These are phyloP conservation scores for Lactarius akahatsu DNA, from an alignment of 768 basidiomycete species.

Conservation along the genomic window DNA sequence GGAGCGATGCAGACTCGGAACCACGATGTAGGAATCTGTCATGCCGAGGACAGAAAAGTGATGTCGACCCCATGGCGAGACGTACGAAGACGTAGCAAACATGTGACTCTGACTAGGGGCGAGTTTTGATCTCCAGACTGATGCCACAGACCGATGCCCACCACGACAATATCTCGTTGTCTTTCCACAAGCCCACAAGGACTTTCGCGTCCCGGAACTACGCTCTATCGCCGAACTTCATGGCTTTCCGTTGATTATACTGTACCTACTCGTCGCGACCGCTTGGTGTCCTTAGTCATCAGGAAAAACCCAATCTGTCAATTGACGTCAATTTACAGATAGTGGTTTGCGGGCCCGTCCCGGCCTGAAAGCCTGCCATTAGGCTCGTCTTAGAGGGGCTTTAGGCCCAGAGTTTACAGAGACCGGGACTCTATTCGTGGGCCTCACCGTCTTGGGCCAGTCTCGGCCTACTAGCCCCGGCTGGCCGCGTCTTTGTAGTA, in stretches of 20 bases:
- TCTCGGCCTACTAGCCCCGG: too few relatives aligned
- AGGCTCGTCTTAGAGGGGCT: too few relatives aligned
- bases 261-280: conserved; percentile 58
- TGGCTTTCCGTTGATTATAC: conserved; percentile 53
- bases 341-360: too few relatives aligned
- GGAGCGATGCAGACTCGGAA: conserved; percentile 45
- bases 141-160: too few relatives aligned
- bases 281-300: conserved; percentile 74
- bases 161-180: conserved; percentile 53
- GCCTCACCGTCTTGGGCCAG: too few relatives aligned
- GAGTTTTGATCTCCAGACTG: too few relatives aligned
- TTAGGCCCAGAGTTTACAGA: too few relatives aligned
- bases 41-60: conserved; percentile 71
- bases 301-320: too few relatives aligned
- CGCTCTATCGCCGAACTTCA: conserved; percentile 71
- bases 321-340: too few relatives aligned
- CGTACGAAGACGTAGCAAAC: conserved; percentile 36
- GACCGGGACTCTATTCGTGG: too few relatives aligned
- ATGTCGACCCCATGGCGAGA: conserved; percentile 53
- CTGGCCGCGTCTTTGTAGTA: too few relatives aligned
- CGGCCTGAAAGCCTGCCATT: too few relatives aligned
- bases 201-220: conserved; percentile 85
- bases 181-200: conserved; percentile 77
- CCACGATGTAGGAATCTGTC: conserved; percentile 59
- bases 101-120: neutral